Evolutionary conservation across 768 basidiomycete species (phyloP).

Genomic region (Lactifluus volemus): DNA sequence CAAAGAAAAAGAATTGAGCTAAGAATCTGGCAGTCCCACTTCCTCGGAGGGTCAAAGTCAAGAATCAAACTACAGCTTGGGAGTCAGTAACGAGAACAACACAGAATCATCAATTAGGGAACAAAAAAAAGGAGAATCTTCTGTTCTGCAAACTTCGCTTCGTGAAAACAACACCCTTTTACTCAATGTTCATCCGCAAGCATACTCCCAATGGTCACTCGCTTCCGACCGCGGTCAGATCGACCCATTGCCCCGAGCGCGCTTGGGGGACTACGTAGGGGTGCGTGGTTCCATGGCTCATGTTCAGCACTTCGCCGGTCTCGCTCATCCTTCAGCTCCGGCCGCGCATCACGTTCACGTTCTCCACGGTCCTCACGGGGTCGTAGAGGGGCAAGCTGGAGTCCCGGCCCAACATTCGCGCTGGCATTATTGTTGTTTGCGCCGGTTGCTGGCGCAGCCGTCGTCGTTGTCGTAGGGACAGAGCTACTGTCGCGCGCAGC

Average conservation of each 20-base stretch:
- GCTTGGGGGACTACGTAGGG: not conserved
- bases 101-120: not conserved
- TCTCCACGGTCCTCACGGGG: not conserved
- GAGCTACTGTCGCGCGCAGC: conserved; percentile 3
- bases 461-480: not conserved
- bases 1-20: not conserved
- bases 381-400: conserved; percentile 16
- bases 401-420: not conserved
- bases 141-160: not conserved
- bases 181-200: not conserved
- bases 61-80: not conserved
- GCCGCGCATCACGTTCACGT: conserved; percentile 5
- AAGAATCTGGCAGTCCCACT: not conserved
- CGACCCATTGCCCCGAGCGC: not conserved
- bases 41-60: not conserved
- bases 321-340: conserved; percentile 13
- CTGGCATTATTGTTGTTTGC: not conserved
- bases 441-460: not conserved
- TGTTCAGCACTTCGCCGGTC: conserved; percentile 11
- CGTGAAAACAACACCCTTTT: too few relatives aligned
- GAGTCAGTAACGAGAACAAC: not conserved
- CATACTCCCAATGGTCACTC: conserved; percentile 15
- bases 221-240: conserved; percentile 6
- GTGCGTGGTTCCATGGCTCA: not conserved
- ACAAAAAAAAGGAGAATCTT: not conserved